Conservation (phyloP, 768 basidiomycete species). For the Tylopilus subfusipes region DNA sequence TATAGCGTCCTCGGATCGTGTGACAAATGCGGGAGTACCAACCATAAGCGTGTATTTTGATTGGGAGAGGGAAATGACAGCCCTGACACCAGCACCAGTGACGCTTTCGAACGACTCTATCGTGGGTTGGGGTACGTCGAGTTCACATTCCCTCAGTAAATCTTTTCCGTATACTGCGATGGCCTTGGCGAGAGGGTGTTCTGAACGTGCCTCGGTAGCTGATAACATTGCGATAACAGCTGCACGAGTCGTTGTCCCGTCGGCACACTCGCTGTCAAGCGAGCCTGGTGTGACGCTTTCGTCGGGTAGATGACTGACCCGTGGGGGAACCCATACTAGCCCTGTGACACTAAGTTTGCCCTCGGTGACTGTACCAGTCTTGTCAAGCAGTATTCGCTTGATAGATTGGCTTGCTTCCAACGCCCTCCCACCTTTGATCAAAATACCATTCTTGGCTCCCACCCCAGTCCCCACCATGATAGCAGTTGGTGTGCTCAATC, state of each 20-base stretch:
- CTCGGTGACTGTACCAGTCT: constrained; percentile 95
- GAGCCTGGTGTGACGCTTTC: constrained; percentile 9
- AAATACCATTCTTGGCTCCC: constrained; percentile 93
- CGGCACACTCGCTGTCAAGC: constrained; percentile 41
- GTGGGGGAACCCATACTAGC: constrained; percentile 65
- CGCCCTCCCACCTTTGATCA: constrained; percentile 96
- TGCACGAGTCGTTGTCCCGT: constrained; percentile 57
- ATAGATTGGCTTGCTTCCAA: constrained; percentile 87
- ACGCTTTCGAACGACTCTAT: constrained; percentile 81
- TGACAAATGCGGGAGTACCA: constrained; percentile 73
- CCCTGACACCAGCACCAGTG: constrained; percentile 85
- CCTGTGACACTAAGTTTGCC: constrained; percentile 86
- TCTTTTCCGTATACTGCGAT: constrained; percentile 81
- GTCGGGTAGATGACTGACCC: constrained; percentile 20
- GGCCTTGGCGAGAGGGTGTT: constrained; percentile 95
- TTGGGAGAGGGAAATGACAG: constrained; percentile 53
- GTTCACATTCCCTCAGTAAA: constrained; percentile 40
- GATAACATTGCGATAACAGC: constrained; percentile 77
- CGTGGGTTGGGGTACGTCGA: constrained; percentile 46
- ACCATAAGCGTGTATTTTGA: constrained; percentile 60
- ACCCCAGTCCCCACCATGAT: constrained; percentile 99
- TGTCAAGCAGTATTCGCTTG: constrained; percentile 84
- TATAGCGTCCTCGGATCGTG: constrained; percentile 45
- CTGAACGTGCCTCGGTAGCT: constrained; percentile 85
- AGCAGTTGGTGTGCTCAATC: constrained; percentile 93